Evolutionary conservation across 176 grass and related monocot genomes (phyloP), one percentile per base, ranked within the genome.

Genomic region (Zea luxurians): DNA sequence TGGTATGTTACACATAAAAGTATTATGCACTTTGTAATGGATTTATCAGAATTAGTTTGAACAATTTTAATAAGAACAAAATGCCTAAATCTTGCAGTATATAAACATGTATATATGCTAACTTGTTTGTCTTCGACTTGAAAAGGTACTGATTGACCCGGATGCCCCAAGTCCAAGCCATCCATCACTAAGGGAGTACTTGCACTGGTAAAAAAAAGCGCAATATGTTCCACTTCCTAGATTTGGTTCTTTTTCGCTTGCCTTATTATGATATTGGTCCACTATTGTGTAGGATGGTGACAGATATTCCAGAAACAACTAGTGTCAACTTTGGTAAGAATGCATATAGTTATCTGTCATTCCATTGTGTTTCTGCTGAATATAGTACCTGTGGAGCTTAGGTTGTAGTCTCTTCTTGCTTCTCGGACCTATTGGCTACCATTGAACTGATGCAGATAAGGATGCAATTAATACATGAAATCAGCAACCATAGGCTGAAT

Each of bases 121-220:
- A 82, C 15, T 82, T 77, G 27, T 27, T 27, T 27, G 3, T 59
- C 41, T 83, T 75, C 40, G n/a, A 45, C 42, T 79, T 66, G 46
- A 83, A 20, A 81, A 97, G 93, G 61, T 91, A 73, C 42, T 93
- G 82, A 85, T 91, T 43, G 94, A 97, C 84, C 94, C 91, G 5
- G 94, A 97, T 17, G 94, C 91, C 18, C 91, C 91, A 62, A 93
- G 86, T 61, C 89, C 91, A 49, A 93, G 84, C 45, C 45, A 91
- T 44, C 91, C 94, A 46, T 85, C 80, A 74, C 72, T 93, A n/a
- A 97, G 86, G 45, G 94, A 97, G 70, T 97, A 91, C 68, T 85
- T 97, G 86, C 94, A 93, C 74, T 93, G 94, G 94, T 97, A 84
- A 83, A 54, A 66, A 66, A 37, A 70, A 76, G 48, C 70, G 40